Evolutionary conservation across 345 rosid genomes (phyloP).

Genomic region (Eucalyptus cloeziana): DNA sequence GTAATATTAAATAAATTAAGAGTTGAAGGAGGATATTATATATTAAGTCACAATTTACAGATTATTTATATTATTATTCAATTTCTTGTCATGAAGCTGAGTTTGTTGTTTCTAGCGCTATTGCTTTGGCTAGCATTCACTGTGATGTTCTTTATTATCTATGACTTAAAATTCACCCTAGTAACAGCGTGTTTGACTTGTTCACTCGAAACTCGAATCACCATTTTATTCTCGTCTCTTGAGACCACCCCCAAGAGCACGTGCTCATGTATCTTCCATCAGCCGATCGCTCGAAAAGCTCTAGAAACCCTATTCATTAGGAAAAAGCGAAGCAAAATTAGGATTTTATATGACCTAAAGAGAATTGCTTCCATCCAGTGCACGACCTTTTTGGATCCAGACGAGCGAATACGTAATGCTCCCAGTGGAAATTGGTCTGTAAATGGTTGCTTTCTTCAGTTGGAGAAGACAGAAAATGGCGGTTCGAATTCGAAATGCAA

Average conservation of each 20-base stretch:
- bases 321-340: not conserved
- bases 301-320: not conserved
- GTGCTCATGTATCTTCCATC: not conserved
- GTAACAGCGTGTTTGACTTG: not conserved
- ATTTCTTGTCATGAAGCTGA: not conserved
- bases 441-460: not conserved
- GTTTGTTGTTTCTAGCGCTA: not conserved
- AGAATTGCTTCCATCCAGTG: not conserved
- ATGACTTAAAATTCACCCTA: not conserved
- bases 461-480: not conserved
- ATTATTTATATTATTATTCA: not conserved
- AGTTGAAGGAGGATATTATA: no score
- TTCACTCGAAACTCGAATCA: not conserved
- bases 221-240: not conserved
- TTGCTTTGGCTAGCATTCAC: not conserved
- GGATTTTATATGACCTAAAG: not conserved
- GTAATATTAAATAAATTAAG: no score
- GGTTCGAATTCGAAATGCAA: not conserved
- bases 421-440: not conserved
- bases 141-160: not conserved
- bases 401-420: not conserved
- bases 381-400: not conserved
- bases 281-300: not conserved
- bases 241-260: not conserved
- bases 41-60: fast-evolving